A percentile compares a stretch with the other conserved stretches of the same genome.
Conservation (phyloP, 1,284 basidiomycete species). For the Gyrodon tennesseensis region DNA sequence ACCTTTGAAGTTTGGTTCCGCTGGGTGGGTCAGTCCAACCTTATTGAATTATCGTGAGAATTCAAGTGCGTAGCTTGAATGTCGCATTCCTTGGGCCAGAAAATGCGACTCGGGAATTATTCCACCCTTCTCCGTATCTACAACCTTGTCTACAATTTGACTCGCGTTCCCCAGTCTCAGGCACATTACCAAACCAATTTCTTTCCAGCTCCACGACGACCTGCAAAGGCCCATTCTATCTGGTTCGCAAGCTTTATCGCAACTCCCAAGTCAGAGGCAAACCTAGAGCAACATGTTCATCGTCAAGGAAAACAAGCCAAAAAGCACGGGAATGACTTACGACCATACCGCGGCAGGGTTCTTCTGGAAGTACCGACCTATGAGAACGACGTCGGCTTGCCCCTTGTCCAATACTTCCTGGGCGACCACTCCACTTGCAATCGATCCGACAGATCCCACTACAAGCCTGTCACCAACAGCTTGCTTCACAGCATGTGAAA, state of each 20-base stretch:
- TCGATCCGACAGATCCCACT: constrained; percentile 63
- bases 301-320: constrained; percentile 1
- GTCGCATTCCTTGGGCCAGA: not conserved
- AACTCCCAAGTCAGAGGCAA: constrained; percentile 56
- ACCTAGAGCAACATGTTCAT: constrained; percentile 33
- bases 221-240: constrained; percentile 55
- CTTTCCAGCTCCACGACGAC: constrained; percentile 32
- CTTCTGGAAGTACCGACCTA: constrained; percentile 61
- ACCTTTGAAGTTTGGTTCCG: not conserved
- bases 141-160: not conserved
- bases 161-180: not conserved
- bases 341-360: constrained; percentile 54
- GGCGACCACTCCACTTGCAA: constrained; percentile 59
- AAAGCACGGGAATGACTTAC: constrained; percentile 30
- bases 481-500: constrained; percentile 61
- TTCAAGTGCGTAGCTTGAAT: not conserved
- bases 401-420: constrained; percentile 61
- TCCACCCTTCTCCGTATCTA: no score
- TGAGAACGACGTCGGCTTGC: constrained; percentile 57
- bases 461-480: constrained; percentile 55
- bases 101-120: not conserved
- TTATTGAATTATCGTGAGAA: constrained; percentile 3
- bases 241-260: constrained; percentile 50
- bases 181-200: constrained; percentile 19
- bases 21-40: not conserved